Percentiles rank a stretch among this genome's conserved stretches.
Conservation (phyloP, 1,284 basidiomycete species). For the Ceratobasidium sp. region DNA sequence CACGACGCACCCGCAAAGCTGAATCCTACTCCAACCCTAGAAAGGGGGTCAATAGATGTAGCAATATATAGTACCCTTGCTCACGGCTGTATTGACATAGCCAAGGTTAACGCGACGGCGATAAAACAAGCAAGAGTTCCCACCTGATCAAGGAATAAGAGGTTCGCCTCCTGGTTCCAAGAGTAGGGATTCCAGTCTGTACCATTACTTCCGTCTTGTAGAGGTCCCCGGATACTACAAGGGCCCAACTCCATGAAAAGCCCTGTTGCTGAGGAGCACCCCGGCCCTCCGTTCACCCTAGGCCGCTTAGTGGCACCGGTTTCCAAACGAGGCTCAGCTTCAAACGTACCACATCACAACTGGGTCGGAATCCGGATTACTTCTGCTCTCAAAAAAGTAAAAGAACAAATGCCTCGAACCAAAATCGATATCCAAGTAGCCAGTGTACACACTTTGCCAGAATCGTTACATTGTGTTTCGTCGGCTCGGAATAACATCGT, state of each 20-base stretch:
- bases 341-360: conserved; percentile 47
- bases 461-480: neutral
- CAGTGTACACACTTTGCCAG: conserved; percentile 65
- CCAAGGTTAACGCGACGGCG: neutral
- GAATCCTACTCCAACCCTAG: conserved; percentile 33
- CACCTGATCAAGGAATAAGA: conserved; percentile 79
- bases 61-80: neutral
- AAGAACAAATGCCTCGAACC: conserved; percentile 83
- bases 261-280: conserved; percentile 72
- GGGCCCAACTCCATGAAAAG: conserved; percentile 78
- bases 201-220: conserved; percentile 55
- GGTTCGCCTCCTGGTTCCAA: conserved; percentile 76
- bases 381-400: conserved; percentile 86
- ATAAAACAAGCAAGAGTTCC: neutral
- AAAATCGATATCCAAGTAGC: conserved; percentile 77
- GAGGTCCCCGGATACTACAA: conserved; percentile 49
- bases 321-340: no score
- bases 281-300: conserved; percentile 78
- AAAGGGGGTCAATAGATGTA: neutral
- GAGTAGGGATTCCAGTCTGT: conserved; percentile 73
- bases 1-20: conserved; percentile 29
- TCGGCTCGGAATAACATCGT: neutral
- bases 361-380: conserved; percentile 67
- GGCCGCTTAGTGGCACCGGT: conserved; percentile 58
- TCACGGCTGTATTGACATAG: conserved; percentile 7